phyloP scores from a whole-genome alignment of 2,329 filamentous ascomycete species.

The Fusarium haematococcum region DNA sequence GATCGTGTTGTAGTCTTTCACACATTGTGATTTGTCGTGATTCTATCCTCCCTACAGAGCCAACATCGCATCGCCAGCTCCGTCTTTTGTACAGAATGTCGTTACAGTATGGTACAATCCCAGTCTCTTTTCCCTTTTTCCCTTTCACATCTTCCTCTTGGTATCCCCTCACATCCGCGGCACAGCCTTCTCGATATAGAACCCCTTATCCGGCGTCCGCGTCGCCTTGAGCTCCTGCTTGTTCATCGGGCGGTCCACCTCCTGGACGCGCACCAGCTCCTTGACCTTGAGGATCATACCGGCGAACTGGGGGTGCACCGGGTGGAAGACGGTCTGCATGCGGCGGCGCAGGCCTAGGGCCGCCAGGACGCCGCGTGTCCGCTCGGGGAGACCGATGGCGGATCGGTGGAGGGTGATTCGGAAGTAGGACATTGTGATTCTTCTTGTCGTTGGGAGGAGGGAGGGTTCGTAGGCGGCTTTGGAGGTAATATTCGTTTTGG shows the following conservation, averaged over 20 bases:
- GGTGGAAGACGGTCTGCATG: constrained; percentile 89
- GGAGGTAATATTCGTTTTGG: background rate
- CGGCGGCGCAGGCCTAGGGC: constrained; percentile 89
- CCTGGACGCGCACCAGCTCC: constrained; percentile 85
- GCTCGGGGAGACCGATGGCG: constrained; percentile 86
- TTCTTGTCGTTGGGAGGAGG: background rate
- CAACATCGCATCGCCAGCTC: constrained; percentile 2
- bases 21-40: constrained; percentile 18
- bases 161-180: constrained; percentile 34
- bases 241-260: constrained; percentile 75
- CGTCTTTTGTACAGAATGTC: constrained; percentile 42
- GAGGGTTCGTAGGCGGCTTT: background rate
- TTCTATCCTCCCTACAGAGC: constrained; percentile 8
- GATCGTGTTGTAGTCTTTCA: constrained; percentile 4
- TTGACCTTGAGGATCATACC: constrained; percentile 96
- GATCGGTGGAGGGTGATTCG: constrained; percentile 91
- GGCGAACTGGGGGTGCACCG: constrained; percentile 82
- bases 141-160: background rate
- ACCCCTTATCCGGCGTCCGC: constrained; percentile 82
- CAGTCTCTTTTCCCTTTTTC: background rate
- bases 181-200: constrained; percentile 76
- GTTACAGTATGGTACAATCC: constrained; percentile 49
- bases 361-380: constrained; percentile 82
- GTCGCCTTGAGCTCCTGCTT: constrained; percentile 76
- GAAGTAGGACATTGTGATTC: constrained; percentile 78